phyloP scores from a whole-genome alignment of 176 grass and related monocot genomes.

The Triticum aestivum region IWGSC_CS_RefSeq_v2.1 NC_057794.1:535401089-535401588 shows the following conservation, averaged over 20 bases:
- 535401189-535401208: background rate
- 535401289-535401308: too few species aligned
- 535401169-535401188: background rate
- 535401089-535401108: background rate
- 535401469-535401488: conserved; percentile 10
- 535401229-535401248: background rate
- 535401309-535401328: background rate
- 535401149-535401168: background rate
- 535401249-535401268: background rate
- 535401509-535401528: background rate
- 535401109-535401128: background rate
- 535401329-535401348: background rate
- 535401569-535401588: too few species aligned
- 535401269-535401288: background rate
- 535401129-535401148: background rate
- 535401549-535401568: too few species aligned
- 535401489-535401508: conserved; percentile 15
- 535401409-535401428: conserved; percentile 25
- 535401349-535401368: background rate
- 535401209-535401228: background rate
- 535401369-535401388: conserved; percentile 13
- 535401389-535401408: conserved; percentile 22
- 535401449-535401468: conserved; percentile 25
- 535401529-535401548: background rate
- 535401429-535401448: conserved; percentile 18